These are phyloP conservation scores for Lichtheimia hyalospora DNA, from an alignment of 371 early-diverging fungal genomes.

Conservation along the genomic window DNA sequence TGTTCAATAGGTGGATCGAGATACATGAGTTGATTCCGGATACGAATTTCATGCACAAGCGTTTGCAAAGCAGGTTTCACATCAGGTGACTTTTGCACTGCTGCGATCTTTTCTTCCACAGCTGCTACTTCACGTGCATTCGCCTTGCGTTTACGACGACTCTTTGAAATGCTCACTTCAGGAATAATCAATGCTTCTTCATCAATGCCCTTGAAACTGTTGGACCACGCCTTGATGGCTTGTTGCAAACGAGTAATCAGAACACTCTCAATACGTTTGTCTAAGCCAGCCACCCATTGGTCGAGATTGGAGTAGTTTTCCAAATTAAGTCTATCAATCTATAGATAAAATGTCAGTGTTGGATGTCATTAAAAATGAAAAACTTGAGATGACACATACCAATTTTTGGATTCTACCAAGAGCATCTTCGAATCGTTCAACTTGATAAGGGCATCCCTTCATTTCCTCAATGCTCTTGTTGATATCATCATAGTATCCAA, in stretches of 20 bases:
- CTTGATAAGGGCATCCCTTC: slow-evolving; percentile 75
- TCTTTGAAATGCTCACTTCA: slow-evolving; percentile 42
- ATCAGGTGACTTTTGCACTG: slow-evolving; percentile 46
- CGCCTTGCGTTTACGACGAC: slow-evolving; percentile 60
- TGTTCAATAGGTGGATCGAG: slow-evolving; percentile 95
- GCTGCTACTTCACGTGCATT: slow-evolving; percentile 38
- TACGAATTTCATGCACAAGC: slow-evolving; percentile 80
- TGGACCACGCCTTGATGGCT: slow-evolving; percentile 80
- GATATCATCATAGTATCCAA: slow-evolving; percentile 83
- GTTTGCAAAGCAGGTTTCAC: slow-evolving; percentile 65
- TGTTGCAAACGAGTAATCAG: slow-evolving; percentile 76
- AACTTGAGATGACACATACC: slow-evolving; percentile 25
- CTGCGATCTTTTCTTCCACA: slow-evolving; percentile 37
- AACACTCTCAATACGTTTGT: slow-evolving; percentile 79
- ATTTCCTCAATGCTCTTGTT: slow-evolving; percentile 79
- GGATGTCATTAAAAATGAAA: slow-evolving; percentile 8
- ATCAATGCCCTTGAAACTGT: slow-evolving; percentile 64
- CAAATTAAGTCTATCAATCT: slow-evolving; percentile 89
- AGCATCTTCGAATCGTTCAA: slow-evolving; percentile 65
- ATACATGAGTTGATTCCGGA: slow-evolving; percentile 94
- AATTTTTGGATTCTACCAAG: slow-evolving; percentile 85
- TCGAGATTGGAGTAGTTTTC: slow-evolving; percentile 94
- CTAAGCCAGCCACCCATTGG: slow-evolving; percentile 84
- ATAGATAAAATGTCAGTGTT: not conserved
- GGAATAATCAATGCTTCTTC: slow-evolving; percentile 51